Evolutionary conservation across 2,329 filamentous ascomycete genomes (phyloP), one percentile per base, ranked within the genome.

Genomic region (Phaeoacremonium minimum): DNA sequence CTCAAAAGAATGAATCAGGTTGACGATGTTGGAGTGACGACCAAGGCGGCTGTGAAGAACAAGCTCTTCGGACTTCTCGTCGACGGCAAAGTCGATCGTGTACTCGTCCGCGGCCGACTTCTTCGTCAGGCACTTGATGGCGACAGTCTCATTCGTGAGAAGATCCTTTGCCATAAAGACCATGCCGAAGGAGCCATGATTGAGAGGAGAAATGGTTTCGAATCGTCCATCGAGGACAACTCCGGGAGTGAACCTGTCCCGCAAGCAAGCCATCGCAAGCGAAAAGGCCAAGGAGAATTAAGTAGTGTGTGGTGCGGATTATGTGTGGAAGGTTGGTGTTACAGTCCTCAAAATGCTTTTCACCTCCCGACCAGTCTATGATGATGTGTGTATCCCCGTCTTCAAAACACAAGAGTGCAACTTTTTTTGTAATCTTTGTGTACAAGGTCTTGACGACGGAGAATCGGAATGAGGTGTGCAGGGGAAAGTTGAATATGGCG

Each of bases 111-210:
- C 66, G 32, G 84, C 79, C 8, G 76, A 71, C 51, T 78, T 76
- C 74, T 97, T 98, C 56, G 88, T 89, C 61, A 97, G 70, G 63
- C 91, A 96, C 69, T 98, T 98, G 75, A 98, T 86, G 44, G 93
- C 93, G 50, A 98, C 93, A 41, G 80, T 76, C 41, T 93, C 73
- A 50, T 82, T 78, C 42, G 86, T 95, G 46, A 73, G 60, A 47
- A 82, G 71, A 60, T 98, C 89, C 59, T 76, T 84, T 42, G 91
- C 93, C 66, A 89, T 83, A 66, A 96, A 96, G 53, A 98, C 93
- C 87, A 97, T 94, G 58, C 93, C 93, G 57, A 97, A 98, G 38
- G 93, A 97, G 51, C 93, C 93, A 75, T 96, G 89, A 60, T 98
- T 98, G 68, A 98, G 85, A 40, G 93, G 90, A 49, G 90, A 87